phyloP scores from a whole-genome alignment of 352 stramenopile species.

The Phytophthora vignae region DNA sequence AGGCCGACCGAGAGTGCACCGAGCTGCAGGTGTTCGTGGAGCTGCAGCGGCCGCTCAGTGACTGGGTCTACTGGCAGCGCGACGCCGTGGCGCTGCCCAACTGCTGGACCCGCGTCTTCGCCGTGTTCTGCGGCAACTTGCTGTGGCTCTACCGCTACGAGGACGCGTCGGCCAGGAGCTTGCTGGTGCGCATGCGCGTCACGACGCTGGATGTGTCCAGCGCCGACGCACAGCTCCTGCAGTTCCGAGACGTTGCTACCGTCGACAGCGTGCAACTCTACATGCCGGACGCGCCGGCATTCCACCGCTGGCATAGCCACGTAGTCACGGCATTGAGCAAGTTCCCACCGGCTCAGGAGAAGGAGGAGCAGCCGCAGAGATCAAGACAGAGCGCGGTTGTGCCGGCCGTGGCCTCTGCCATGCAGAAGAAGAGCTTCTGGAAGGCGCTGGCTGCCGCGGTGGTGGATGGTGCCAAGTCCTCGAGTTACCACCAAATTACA shows the following conservation, averaged over 20 bases:
- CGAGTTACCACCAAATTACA: conserved; percentile 6
- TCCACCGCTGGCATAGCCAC: conserved; percentile 36
- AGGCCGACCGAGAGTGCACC: not conserved
- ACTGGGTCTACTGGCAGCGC: conserved; percentile 61
- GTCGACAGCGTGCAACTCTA: conserved; percentile 31
- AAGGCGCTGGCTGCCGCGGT: conserved; percentile 18
- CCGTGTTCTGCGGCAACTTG: conserved; percentile 42
- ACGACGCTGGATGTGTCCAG: conserved; percentile 17
- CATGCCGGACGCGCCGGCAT: conserved; percentile 28
- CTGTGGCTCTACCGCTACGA: conserved; percentile 59
- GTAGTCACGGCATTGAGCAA: conserved; percentile 26
- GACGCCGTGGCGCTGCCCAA: conserved; percentile 41
- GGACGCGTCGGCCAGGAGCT: conserved; percentile 41
- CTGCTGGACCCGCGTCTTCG: conserved; percentile 61
- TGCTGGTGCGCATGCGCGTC: conserved; percentile 40
- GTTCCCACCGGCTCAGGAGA: conserved; percentile 16
- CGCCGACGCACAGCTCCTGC: conserved; percentile 28
- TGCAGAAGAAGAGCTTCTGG: conserved; percentile 38
- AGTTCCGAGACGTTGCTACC: conserved; percentile 24
- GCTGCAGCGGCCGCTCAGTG: conserved; percentile 32
- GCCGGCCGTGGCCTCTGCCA: conserved; percentile 8
- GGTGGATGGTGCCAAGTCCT: conserved; percentile 8
- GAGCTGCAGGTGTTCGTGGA: conserved; percentile 25
- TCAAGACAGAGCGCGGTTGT: conserved; percentile 4
- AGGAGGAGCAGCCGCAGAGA: conserved; percentile 4